These are phyloP conservation scores for Zanthoxylum bungeanum DNA, from an alignment of 345 rosid species.

Conservation along the genomic window DNA sequence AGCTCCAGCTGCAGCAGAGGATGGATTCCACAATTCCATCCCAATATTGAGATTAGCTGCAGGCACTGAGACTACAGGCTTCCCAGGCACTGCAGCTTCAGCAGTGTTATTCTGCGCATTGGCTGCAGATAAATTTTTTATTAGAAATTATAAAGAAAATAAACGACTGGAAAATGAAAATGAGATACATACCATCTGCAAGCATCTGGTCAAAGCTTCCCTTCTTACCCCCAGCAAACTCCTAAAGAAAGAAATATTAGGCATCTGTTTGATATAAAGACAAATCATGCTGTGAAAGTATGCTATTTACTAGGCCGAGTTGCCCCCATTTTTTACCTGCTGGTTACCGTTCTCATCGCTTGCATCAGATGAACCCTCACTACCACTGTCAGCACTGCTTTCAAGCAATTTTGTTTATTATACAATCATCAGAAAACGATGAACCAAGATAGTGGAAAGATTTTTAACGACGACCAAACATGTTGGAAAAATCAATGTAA, in stretches of 20 bases:
- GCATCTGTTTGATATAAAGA: background rate
- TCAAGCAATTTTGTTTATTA: constrained; percentile 16
- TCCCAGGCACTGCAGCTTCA: constrained; percentile 56
- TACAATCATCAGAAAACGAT: constrained; percentile 6
- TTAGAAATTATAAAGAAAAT: constrained; percentile 14
- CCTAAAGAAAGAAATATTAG: constrained; percentile 35
- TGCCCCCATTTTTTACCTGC: constrained; percentile 42
- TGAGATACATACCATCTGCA: constrained; percentile 60
- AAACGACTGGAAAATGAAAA: constrained; percentile 3
- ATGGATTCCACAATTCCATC: constrained; percentile 81
- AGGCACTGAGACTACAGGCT: constrained; percentile 54
- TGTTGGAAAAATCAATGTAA: background rate
- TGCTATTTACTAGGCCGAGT: background rate
- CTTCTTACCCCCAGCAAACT: constrained; percentile 48
- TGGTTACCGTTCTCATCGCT: constrained; percentile 66
- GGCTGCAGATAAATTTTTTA: constrained; percentile 38
- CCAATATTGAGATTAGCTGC: constrained; percentile 84
- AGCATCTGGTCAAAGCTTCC: constrained; percentile 81
- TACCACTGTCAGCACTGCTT: constrained; percentile 80
- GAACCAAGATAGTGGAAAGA: background rate
- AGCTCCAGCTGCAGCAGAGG: constrained; percentile 58
- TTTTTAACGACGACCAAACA: background rate
- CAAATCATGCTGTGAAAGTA: background rate
- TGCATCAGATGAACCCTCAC: constrained; percentile 89
- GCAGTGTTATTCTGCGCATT: constrained; percentile 52